Conservation (phyloP, 305 asterid genomes). For the Fraxinus albicans region DNA sequence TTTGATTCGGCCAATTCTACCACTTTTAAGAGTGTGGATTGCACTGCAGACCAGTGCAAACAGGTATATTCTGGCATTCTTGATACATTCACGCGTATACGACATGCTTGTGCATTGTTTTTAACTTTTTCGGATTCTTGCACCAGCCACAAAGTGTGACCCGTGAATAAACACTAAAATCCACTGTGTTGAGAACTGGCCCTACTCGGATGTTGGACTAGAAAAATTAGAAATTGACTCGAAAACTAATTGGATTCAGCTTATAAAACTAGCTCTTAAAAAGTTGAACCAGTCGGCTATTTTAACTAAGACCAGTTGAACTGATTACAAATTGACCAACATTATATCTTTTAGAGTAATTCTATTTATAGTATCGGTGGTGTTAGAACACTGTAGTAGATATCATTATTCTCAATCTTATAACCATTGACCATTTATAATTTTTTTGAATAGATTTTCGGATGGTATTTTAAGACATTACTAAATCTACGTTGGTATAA, state of each 20-base stretch:
- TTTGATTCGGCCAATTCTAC: constrained; percentile 51
- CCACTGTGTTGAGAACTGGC: neutral
- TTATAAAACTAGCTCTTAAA: neutral
- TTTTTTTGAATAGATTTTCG: neutral
- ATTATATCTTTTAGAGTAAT: neutral
- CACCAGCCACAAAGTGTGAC: neutral
- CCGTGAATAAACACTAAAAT: constrained; percentile 27
- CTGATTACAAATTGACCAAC: neutral
- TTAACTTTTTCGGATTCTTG: constrained; percentile 8
- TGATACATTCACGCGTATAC: constrained; percentile 17
- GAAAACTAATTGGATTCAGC: neutral
- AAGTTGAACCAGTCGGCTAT: neutral
- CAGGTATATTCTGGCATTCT: constrained; percentile 41
- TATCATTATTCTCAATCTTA: neutral
- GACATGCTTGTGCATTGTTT: neutral
- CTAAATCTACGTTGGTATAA: neutral
- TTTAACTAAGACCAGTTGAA: neutral
- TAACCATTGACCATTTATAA: neutral
- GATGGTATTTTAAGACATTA: neutral
- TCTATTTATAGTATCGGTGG: neutral
- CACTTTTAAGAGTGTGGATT: constrained; percentile 53
- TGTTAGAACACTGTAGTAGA: neutral
- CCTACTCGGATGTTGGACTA: neutral
- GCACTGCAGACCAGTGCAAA: constrained; percentile 60
- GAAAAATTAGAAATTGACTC: neutral